A percentile compares a stretch with the other conserved stretches of the same genome.
These are phyloP conservation scores for Ophiostoma himal-ulmi DNA, from an alignment of 2,329 filamentous ascomycete species.

Conservation along the genomic window DNA sequence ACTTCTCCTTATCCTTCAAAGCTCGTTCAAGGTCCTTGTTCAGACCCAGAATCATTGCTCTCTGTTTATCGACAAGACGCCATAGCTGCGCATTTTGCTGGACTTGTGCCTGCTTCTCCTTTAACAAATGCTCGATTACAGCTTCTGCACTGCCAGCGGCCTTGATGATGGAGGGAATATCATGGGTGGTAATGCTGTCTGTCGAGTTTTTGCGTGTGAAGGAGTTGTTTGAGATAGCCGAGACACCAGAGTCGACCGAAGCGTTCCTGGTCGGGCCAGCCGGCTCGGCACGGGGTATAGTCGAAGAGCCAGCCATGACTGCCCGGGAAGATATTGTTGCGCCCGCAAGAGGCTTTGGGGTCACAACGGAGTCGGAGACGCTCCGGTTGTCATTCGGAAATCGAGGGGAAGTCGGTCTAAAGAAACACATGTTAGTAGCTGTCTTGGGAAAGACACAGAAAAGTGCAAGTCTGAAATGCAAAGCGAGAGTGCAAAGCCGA, in stretches of 20 bases:
- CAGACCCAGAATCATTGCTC: constrained; percentile 84
- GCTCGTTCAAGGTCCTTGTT: constrained; percentile 91
- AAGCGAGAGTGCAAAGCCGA: background rate
- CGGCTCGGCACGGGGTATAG: constrained; percentile 37
- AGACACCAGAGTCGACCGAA: constrained; percentile 91
- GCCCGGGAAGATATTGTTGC: constrained; percentile 36
- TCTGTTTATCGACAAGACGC: constrained; percentile 93
- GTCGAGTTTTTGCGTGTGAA: constrained; percentile 54
- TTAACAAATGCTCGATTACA: constrained; percentile 79
- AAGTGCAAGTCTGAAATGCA: background rate
- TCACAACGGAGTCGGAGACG: constrained; percentile 40
- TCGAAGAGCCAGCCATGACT: constrained; percentile 45
- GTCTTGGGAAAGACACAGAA: background rate
- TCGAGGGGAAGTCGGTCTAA: constrained; percentile 31
- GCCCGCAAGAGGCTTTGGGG: constrained; percentile 40
- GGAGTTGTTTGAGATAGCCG: constrained; percentile 60
- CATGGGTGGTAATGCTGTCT: constrained; percentile 56
- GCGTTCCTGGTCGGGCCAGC: constrained; percentile 61
- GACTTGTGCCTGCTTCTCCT: constrained; percentile 82
- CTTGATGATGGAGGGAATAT: constrained; percentile 72
- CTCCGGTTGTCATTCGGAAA: constrained; percentile 48
- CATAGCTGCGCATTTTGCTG: constrained; percentile 91
- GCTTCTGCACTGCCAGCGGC: constrained; percentile 85
- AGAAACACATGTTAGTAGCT: constrained; percentile 14
- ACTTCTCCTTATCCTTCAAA: constrained; percentile 89